A percentile compares a stretch with the other conserved stretches of the same genome.
phyloP scores from a whole-genome alignment of 1,139 yeast species.

The Saccharomyces uvarum region DNA sequence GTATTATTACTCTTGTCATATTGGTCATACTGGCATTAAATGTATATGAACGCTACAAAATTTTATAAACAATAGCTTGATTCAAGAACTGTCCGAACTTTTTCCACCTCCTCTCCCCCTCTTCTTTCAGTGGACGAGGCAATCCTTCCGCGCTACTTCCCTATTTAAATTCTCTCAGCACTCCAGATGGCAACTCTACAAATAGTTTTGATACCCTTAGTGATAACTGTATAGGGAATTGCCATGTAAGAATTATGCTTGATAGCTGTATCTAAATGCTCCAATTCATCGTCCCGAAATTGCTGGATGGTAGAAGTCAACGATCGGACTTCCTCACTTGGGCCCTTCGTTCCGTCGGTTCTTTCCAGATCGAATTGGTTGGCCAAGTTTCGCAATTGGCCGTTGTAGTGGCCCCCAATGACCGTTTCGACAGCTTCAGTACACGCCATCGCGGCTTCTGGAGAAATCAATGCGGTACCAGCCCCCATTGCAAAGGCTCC shows the following conservation, averaged over 20 bases:
- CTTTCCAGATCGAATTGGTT: constrained; percentile 49
- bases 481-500: constrained; percentile 87
- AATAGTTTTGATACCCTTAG: constrained; percentile 77
- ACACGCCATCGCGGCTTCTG: constrained; percentile 99
- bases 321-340: constrained; percentile 47
- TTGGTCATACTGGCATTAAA: background rate
- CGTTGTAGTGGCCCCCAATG: constrained; percentile 91
- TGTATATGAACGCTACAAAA: background rate
- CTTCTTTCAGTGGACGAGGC: background rate
- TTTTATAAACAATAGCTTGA: background rate
- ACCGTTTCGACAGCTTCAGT: constrained; percentile 98
- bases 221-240: constrained; percentile 78
- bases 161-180: constrained; percentile 64
- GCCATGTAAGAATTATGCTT: constrained; percentile 89
- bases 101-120: background rate
- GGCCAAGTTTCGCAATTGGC: constrained; percentile 70
- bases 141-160: background rate
- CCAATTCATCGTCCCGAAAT: constrained; percentile 91
- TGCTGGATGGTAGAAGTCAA: constrained; percentile 59
- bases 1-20: background rate
- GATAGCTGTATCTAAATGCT: constrained; percentile 89
- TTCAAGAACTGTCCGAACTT: background rate
- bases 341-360: constrained; percentile 37
- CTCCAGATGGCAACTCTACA: constrained; percentile 87
- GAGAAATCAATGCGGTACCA: constrained; percentile 77